Conservation (phyloP, 1,139 yeast genomes). For the Meyerozyma guilliermondii region DNA sequence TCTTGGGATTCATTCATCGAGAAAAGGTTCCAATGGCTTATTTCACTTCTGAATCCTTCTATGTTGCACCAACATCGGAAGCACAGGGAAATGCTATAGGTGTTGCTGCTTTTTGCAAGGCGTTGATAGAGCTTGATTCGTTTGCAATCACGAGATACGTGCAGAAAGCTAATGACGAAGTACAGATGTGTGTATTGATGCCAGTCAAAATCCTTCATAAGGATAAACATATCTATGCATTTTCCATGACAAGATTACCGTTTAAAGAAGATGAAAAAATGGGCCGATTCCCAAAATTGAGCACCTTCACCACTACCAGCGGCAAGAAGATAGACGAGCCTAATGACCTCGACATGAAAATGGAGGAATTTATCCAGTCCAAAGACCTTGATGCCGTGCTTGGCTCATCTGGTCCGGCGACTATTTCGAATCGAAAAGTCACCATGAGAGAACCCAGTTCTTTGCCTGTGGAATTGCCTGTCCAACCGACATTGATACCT, state of each 20-base stretch:
- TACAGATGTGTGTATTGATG: conserved; percentile 52
- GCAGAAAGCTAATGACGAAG: conserved; percentile 39
- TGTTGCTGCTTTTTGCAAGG: conserved; percentile 50
- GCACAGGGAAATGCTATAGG: conserved; percentile 34
- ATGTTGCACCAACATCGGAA: conserved; percentile 41
- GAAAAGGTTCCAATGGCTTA: conserved; percentile 52
- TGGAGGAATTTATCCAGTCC: conserved; percentile 25
- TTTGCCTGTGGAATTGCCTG: conserved; percentile 5
- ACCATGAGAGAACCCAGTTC: conserved; percentile 7
- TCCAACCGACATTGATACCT: not conserved
- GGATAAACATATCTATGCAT: conserved; percentile 19
- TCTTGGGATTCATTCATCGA: conserved; percentile 54
- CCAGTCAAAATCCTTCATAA: conserved; percentile 36
- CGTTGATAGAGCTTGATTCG: conserved; percentile 44
- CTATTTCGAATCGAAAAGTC: conserved; percentile 7
- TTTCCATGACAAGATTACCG: conserved; percentile 53
- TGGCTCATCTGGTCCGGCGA: conserved; percentile 4
- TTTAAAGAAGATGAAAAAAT: conserved; percentile 72
- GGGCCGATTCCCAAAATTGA: conserved; percentile 53
- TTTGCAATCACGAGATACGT: conserved; percentile 63
- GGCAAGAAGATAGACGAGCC: not conserved
- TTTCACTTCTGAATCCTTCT: conserved; percentile 53
- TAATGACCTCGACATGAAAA: conserved; percentile 13
- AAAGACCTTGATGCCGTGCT: conserved; percentile 18
- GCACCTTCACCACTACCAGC: conserved; percentile 12